A percentile compares a stretch with the other conserved stretches of the same genome.
These are phyloP conservation scores for Potentilla sterilis DNA, from an alignment of 306 rosid genomes.

Conservation along the genomic window DNA sequence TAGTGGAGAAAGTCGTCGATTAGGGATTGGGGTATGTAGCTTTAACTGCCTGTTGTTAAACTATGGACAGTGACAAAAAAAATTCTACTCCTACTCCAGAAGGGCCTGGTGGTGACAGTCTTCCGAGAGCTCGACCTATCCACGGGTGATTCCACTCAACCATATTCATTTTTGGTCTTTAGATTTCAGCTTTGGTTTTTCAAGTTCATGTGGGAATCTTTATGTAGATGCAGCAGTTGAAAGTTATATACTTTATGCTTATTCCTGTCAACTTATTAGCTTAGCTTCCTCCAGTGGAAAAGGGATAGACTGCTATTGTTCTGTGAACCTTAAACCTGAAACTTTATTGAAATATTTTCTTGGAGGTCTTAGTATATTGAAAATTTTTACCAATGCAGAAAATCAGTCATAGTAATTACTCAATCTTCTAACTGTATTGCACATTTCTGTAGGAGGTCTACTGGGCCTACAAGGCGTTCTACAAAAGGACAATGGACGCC, in stretches of 20 bases:
- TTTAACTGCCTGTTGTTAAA: constrained; percentile 40
- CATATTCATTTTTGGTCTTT: neutral
- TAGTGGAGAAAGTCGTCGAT: constrained; percentile 40
- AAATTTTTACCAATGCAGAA: constrained; percentile 7
- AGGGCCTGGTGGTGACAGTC: constrained; percentile 36
- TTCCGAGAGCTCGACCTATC: constrained; percentile 55
- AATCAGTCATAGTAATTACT: neutral
- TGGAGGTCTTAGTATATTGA: constrained; percentile 40
- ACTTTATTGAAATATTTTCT: constrained; percentile 23
- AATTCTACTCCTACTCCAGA: constrained; percentile 46
- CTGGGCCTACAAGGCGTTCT: constrained; percentile 98
- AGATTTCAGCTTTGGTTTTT: constrained; percentile 6
- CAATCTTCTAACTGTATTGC: constrained; percentile 16
- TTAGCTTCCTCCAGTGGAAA: neutral
- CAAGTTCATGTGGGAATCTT: neutral
- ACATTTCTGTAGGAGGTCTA: constrained; percentile 77
- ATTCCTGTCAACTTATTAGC: constrained; percentile 5
- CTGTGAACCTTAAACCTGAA: neutral
- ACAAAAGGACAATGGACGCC: constrained; percentile 98
- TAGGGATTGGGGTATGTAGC: constrained; percentile 46
- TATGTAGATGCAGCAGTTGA: neutral
- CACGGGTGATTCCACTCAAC: constrained; percentile 57
- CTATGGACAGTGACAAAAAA: constrained; percentile 65
- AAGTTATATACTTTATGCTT: constrained; percentile 8
- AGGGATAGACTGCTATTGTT: neutral